Evolutionary conservation across 176 grass and related monocot genomes (phyloP).

Genomic region (Eragrostis nindensis): DNA sequence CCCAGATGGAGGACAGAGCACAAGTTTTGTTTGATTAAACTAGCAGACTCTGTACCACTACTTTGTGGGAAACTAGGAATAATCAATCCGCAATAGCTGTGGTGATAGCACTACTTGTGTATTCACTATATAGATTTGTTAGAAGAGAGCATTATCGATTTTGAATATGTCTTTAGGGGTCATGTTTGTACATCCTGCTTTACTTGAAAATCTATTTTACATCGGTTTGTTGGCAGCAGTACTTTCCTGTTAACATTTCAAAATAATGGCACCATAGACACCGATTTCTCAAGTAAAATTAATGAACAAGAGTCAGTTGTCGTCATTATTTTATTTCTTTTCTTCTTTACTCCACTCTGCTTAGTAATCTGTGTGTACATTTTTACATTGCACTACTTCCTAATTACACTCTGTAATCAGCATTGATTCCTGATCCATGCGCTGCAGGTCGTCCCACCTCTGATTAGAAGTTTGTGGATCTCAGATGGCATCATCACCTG

Average conservation of each 20-base stretch:
- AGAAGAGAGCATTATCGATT: too few species aligned
- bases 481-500: slow-evolving; percentile 46
- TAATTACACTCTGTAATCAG: background rate
- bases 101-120: too few species aligned
- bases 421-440: slow-evolving; percentile 10
- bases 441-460: slow-evolving; percentile 19
- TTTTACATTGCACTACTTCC: background rate
- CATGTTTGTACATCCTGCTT: background rate
- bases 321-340: background rate
- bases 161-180: too few species aligned
- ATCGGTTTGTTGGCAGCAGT: background rate
- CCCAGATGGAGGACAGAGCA: too few species aligned
- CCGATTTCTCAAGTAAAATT: too few species aligned
- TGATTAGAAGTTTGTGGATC: background rate
- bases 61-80: too few species aligned
- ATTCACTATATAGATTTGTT: too few species aligned
- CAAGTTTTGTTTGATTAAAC: too few species aligned
- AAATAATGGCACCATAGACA: background rate
- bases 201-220: background rate
- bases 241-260: background rate
- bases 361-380: background rate
- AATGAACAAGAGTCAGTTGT: background rate
- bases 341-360: background rate
- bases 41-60: too few species aligned
- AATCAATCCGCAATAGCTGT: too few species aligned